phyloP scores from a whole-genome alignment of 345 rosid species.

The Geranium rotundifolium region DNA sequence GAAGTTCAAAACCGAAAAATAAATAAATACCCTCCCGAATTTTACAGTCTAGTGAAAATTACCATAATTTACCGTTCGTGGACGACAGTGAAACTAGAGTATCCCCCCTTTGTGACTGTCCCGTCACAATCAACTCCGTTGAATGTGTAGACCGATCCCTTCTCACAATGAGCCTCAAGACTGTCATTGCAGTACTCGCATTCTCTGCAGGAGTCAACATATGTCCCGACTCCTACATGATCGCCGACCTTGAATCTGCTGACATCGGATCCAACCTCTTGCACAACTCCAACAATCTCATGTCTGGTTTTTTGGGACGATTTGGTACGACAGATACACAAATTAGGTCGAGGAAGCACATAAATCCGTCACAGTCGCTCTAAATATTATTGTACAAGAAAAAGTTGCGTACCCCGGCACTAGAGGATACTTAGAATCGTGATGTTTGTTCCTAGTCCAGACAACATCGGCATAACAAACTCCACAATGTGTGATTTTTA shows the following conservation, averaged over 20 bases:
- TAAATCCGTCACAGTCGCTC: background rate
- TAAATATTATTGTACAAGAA: background rate
- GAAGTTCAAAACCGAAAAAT: slow-evolving; percentile 3
- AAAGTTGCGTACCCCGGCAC: slow-evolving; percentile 59
- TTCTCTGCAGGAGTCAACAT: slow-evolving; percentile 66
- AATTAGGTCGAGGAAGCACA: background rate
- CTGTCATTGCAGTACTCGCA: slow-evolving; percentile 58
- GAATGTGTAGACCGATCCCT: slow-evolving; percentile 47
- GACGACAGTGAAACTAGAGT: slow-evolving; percentile 62
- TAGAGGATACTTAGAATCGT: slow-evolving; percentile 64
- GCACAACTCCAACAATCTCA: slow-evolving; percentile 60
- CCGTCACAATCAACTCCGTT: slow-evolving; percentile 66
- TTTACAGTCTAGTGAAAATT: no score
- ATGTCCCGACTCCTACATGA: slow-evolving; percentile 85
- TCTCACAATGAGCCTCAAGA: slow-evolving; percentile 45
- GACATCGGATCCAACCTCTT: slow-evolving; percentile 67
- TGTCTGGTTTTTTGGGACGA: background rate
- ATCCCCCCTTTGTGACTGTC: slow-evolving; percentile 74
- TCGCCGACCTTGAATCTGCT: slow-evolving; percentile 57
- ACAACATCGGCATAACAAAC: slow-evolving; percentile 77
- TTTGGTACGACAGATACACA: slow-evolving; percentile 14
- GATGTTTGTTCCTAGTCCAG: slow-evolving; percentile 57
- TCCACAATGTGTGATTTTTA: slow-evolving; percentile 81
- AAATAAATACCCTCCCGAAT: no score
- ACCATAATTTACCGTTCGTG: slow-evolving; percentile 46